Conservation (phyloP, 2,329 filamentous ascomycete genomes). For the Paecilomyces niveus region DNA sequence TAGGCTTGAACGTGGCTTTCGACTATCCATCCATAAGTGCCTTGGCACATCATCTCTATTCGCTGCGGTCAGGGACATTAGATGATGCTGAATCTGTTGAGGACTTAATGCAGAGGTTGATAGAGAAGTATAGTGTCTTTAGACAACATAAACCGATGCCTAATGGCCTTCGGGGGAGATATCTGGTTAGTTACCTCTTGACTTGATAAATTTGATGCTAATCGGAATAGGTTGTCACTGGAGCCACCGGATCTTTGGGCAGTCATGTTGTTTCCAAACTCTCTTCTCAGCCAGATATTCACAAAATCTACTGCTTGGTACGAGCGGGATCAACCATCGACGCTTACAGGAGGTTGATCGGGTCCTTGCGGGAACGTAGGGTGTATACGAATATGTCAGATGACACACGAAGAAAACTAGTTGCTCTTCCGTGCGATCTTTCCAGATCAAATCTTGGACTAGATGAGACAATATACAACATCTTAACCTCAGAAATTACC, state of each 20-base stretch:
- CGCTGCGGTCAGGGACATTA: conserved; percentile 33
- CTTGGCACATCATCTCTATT: conserved; percentile 40
- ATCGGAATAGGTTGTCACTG: conserved; percentile 46
- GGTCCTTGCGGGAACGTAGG: conserved; percentile 35
- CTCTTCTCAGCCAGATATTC: conserved; percentile 24
- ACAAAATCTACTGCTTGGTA: conserved; percentile 51
- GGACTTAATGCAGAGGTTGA: conserved; percentile 40
- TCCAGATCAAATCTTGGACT: conserved; percentile 45
- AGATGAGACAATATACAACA: conserved; percentile 29
- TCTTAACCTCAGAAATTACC: conserved; percentile 38
- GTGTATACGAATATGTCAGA: conserved; percentile 17
- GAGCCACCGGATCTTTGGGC: conserved; percentile 59
- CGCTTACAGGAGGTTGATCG: conserved; percentile 38
- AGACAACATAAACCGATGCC: conserved; percentile 16
- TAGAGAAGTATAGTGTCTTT: conserved; percentile 39
- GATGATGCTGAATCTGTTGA: conserved; percentile 28
- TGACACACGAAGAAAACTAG: conserved; percentile 30
- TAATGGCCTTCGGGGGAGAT: conserved; percentile 12
- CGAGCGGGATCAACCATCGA: conserved; percentile 39
- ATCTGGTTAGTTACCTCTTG: conserved; percentile 12
- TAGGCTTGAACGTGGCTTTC: conserved; percentile 54
- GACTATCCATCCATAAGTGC: conserved; percentile 46
- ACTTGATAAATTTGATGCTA: conserved; percentile 3
- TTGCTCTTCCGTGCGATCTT: conserved; percentile 44
- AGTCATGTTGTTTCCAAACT: conserved; percentile 49